Evolutionary conservation across 805 yeast genomes (phyloP).

Genomic region (Pichia thaimueangensis): DNA sequence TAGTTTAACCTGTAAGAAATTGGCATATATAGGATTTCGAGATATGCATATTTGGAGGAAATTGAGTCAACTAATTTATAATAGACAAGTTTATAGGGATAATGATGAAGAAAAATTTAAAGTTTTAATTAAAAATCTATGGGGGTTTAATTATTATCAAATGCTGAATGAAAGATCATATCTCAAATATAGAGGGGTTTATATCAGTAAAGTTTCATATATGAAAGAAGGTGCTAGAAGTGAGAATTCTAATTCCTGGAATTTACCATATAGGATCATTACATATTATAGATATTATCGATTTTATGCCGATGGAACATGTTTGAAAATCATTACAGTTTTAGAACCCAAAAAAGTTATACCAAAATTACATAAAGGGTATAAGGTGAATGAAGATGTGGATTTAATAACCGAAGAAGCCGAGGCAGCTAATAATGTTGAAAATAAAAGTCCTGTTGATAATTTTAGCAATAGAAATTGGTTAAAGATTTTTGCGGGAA

Average conservation of each 20-base stretch:
- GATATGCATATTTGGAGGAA: conserved; percentile 44
- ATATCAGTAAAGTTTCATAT: conserved; percentile 79
- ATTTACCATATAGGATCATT: conserved; percentile 72
- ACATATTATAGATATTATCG: conserved; percentile 84
- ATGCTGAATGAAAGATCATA: conserved; percentile 68
- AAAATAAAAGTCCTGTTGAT: conserved; percentile 3
- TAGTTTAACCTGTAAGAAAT: conserved; percentile 50
- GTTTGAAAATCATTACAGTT: conserved; percentile 62
- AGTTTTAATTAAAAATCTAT: conserved; percentile 31
- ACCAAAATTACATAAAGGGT: conserved; percentile 38
- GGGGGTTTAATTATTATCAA: conserved; percentile 40
- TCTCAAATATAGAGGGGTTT: conserved; percentile 74
- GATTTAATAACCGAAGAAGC: conserved; percentile 20
- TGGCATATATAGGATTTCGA: conserved; percentile 53
- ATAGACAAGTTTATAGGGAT: conserved; percentile 46
- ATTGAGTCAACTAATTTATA: conserved; percentile 45
- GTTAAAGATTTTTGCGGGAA: conserved; percentile 41
- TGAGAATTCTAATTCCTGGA: conserved; percentile 60
- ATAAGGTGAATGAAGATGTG: conserved; percentile 7
- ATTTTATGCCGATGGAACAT: conserved; percentile 73
- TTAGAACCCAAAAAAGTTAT: conserved; percentile 67
- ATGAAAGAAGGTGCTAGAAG: conserved; percentile 75
- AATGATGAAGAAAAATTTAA: conserved; percentile 32
- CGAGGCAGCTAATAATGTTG: background rate
- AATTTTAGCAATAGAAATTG: conserved; percentile 11